Base-by-base conservation (phyloP, 2,329 filamentous ascomycete genomes). In the Penicillium frequentans region DNA sequence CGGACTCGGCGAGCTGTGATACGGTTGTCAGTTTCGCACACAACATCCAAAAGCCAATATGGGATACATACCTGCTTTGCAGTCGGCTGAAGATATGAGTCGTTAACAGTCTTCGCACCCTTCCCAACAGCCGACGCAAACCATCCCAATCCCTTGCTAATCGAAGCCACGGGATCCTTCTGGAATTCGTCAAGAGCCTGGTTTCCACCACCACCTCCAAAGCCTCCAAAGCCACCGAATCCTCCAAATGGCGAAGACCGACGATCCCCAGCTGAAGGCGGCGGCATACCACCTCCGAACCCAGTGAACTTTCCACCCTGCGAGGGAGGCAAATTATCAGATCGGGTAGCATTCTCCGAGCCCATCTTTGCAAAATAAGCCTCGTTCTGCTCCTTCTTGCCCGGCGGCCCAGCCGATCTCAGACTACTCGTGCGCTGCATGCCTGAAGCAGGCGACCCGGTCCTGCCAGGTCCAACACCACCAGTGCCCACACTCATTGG, bases 101-200 rank as follows among this genome's bases (percentile, higher is more conserved):
- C 89, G 73, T 97, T 96, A 24, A 97, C 89, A 16, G 86, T 90
- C 81, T 96, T 96, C 37, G 93, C 95, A 63, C 90, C 90, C 81
- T 95, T 96, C 26, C 87, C 87, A 43, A 98, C 91, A 13, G 91
- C 92, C 33, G 86, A 89, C 19, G 91, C 85, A 70, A 98, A 91
- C 92, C 95, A 98, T 9, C 93, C 93, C 68, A 98, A 96, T 0
- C 93, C 90, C 76, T 96, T 97, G 27, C 87, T 91, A 66, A 99
- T 76, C 16, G 93, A 92, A 1, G 86, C 93, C 61, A 98, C 81
- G 0, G 95, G 93, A 72, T 99, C 95, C 71, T 88, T 90, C 75
- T 96, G 91, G 70, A 98, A 85, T 54, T 98, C 93, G 54, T 95
- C 89, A n/a, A 95, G 79, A 13, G 86, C 86, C 0, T 90, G 90